phyloP scores from a whole-genome alignment of 257 asterid species.

The Nicotiana noctiflora region DNA sequence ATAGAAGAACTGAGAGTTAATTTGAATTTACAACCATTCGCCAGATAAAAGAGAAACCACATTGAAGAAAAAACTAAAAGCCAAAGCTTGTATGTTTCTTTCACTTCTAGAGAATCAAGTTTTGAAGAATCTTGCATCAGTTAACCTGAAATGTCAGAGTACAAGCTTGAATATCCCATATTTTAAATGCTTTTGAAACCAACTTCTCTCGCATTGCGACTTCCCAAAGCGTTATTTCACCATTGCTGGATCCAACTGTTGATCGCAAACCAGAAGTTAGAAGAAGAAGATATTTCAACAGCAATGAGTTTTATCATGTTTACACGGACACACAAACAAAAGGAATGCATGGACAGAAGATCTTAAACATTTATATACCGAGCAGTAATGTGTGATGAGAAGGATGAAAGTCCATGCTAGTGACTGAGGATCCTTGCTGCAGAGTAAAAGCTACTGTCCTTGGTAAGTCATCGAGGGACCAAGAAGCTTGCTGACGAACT shows the following conservation, averaged over 20 bases:
- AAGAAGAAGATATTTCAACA: neutral
- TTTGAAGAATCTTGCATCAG: neutral
- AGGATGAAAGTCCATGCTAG: constrained; percentile 95
- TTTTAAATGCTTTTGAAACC: constrained; percentile 73
- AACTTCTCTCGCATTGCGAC: constrained; percentile 78
- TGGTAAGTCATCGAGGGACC: constrained; percentile 90
- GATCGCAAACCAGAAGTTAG: constrained; percentile 5
- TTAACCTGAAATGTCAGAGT: constrained; percentile 71
- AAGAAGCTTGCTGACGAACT: constrained; percentile 72
- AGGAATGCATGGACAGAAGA: constrained; percentile 1
- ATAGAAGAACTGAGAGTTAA: neutral
- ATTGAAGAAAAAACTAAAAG: neutral
- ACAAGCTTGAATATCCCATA: constrained; percentile 78
- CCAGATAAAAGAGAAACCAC: neutral
- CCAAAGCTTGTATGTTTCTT: neutral
- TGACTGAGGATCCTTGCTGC: constrained; percentile 82
- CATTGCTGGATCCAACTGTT: constrained; percentile 85
- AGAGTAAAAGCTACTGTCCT: constrained; percentile 80
- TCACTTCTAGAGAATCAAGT: neutral
- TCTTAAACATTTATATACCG: constrained; percentile 37
- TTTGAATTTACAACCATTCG: neutral
- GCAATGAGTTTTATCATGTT: neutral
- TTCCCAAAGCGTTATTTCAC: constrained; percentile 91
- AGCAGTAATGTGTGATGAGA: constrained; percentile 74
- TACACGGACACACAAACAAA: neutral